phyloP scores from a whole-genome alignment of 345 rosid species.

The Durio zibethinus region DNA sequence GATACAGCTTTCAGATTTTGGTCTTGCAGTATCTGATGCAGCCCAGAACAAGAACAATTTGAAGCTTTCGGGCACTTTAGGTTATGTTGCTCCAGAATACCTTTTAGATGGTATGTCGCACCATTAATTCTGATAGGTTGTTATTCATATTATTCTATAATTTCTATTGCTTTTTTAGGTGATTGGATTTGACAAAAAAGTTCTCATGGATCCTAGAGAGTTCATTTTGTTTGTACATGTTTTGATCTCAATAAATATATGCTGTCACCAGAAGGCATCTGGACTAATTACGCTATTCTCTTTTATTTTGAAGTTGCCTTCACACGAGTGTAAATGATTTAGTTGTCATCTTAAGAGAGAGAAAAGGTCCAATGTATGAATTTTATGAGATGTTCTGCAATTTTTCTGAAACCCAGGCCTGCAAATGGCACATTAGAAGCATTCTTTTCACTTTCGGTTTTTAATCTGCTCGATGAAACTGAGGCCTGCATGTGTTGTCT shows the following conservation, averaged over 20 bases:
- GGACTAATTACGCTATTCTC: background rate
- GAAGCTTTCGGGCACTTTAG: conserved; percentile 93
- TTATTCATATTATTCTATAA: background rate
- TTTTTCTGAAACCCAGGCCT: background rate
- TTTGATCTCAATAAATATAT: background rate
- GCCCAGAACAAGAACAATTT: conserved; percentile 61
- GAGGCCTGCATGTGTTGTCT: background rate
- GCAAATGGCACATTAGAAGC: background rate
- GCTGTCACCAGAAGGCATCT: background rate
- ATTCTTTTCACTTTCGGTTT: background rate
- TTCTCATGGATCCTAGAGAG: background rate
- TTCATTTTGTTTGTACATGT: conserved; percentile 18
- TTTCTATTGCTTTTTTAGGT: no score
- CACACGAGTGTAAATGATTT: background rate
- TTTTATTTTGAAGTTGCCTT: background rate
- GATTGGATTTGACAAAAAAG: background rate
- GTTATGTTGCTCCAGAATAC: conserved; percentile 96
- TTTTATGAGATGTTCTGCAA: background rate
- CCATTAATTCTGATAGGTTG: background rate
- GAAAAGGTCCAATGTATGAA: background rate
- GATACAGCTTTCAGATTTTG: conserved; percentile 90
- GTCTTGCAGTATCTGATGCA: conserved; percentile 80
- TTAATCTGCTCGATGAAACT: background rate
- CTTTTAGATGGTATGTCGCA: conserved; percentile 65
- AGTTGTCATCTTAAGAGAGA: background rate